Evolutionary conservation across 2,329 filamentous ascomycete genomes (phyloP).

Genomic region (Dactylellina drechsleri): DNA sequence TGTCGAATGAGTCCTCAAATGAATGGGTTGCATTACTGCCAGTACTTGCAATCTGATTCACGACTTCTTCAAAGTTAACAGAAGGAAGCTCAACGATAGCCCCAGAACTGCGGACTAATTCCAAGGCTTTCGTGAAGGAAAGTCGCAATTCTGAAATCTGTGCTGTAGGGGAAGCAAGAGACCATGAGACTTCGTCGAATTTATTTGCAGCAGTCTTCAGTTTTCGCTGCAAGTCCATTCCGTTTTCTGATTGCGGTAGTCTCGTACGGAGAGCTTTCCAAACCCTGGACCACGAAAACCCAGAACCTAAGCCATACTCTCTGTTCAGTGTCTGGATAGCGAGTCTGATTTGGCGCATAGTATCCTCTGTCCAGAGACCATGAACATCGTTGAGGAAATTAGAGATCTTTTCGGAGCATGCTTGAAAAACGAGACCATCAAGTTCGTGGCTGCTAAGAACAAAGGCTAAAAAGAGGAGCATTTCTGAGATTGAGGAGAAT

Average conservation of each 20-base stretch:
- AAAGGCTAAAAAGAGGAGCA: constrained; percentile 34
- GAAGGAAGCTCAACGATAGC: constrained; percentile 17
- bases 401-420: constrained; percentile 41
- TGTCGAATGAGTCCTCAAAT: constrained; percentile 39
- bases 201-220: constrained; percentile 28
- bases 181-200: constrained; percentile 34
- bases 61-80: constrained; percentile 36
- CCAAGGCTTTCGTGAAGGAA: constrained; percentile 37
- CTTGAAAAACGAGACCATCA: constrained; percentile 45
- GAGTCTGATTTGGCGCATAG: constrained; percentile 20
- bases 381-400: constrained; percentile 17
- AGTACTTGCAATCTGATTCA: constrained; percentile 12
- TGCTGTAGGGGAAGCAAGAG: constrained; percentile 24
- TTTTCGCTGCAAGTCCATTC: constrained; percentile 27
- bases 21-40: constrained; percentile 4
- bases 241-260: constrained; percentile 46
- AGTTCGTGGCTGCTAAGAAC: constrained; percentile 13
- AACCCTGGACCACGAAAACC: constrained; percentile 46
- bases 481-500: constrained; percentile 26
- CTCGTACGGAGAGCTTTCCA: constrained; percentile 35
- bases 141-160: constrained; percentile 37
- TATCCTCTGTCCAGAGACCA: constrained; percentile 20
- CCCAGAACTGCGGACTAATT: constrained; percentile 19
- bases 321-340: constrained; percentile 30
- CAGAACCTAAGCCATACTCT: constrained; percentile 42